phyloP scores from a whole-genome alignment of 257 asterid genomes.

The Scutellaria minor region DNA sequence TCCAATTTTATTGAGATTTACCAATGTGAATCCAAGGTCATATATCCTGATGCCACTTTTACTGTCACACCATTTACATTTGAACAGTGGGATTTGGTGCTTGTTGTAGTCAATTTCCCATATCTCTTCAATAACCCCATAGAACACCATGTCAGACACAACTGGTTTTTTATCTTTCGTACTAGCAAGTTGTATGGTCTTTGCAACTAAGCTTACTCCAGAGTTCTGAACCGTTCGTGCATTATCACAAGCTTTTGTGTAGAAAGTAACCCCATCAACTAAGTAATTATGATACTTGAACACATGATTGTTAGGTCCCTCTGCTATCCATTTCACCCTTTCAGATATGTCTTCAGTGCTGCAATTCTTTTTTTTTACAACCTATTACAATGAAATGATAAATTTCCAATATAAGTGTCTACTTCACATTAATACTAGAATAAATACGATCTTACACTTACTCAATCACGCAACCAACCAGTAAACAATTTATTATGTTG shows the following conservation, averaged over 20 bases:
- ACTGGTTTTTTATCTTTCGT: background rate
- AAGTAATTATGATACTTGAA: background rate
- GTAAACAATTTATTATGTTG: background rate
- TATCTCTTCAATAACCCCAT: too few relatives aligned
- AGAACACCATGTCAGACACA: too few relatives aligned
- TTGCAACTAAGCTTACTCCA: slow-evolving; percentile 15
- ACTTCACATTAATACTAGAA: too few relatives aligned
- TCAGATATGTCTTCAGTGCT: background rate
- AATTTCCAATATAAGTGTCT: background rate
- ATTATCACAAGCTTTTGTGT: background rate
- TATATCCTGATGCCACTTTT: too few relatives aligned
- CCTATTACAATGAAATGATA: background rate
- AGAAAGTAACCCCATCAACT: slow-evolving; percentile 1
- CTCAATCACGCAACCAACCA: background rate
- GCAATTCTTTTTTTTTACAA: background rate
- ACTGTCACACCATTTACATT: too few relatives aligned
- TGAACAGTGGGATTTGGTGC: too few relatives aligned
- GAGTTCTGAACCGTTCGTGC: background rate
- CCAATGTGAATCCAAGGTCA: too few relatives aligned
- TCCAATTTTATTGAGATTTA: too few relatives aligned
- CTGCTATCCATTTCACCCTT: background rate
- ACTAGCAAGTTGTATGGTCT: slow-evolving; percentile 7
- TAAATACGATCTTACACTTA: background rate
- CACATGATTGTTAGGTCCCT: background rate
- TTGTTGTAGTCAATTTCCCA: too few relatives aligned